These are phyloP conservation scores for Macrophomina phaseolina DNA, from an alignment of 2,329 filamentous ascomycete genomes.

Conservation along the genomic window DNA sequence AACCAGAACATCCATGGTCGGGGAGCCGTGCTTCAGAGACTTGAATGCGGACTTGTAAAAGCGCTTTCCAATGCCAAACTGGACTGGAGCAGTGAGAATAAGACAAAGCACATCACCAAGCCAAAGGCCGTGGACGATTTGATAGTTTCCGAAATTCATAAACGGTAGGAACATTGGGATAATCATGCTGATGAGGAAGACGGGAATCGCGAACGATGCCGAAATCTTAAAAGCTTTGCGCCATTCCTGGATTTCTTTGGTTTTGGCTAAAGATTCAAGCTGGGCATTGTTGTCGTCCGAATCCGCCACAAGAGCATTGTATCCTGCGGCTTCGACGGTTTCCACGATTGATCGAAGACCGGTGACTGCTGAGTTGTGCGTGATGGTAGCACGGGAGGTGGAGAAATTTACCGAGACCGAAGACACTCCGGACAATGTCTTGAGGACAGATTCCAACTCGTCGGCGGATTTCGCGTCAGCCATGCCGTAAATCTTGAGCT, in stretches of 20 bases:
- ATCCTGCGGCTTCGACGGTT: constrained; percentile 78
- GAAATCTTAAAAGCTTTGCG: constrained; percentile 79
- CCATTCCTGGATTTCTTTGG: constrained; percentile 95
- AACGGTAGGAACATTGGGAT: constrained; percentile 82
- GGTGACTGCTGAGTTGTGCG: constrained; percentile 72
- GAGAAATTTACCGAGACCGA: constrained; percentile 75
- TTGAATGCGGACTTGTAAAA: constrained; percentile 96
- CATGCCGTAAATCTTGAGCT: constrained; percentile 85
- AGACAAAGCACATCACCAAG: constrained; percentile 88
- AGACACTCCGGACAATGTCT: constrained; percentile 70
- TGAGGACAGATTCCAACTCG: constrained; percentile 71
- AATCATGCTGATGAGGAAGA: constrained; percentile 92
- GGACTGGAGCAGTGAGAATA: constrained; percentile 84
- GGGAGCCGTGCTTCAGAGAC: constrained; percentile 85
- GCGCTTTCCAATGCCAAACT: constrained; percentile 93
- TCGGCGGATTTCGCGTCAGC: constrained; percentile 74
- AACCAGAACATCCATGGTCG: constrained; percentile 97
- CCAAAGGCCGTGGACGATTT: constrained; percentile 76
- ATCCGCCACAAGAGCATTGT: constrained; percentile 88
- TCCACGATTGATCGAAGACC: constrained; percentile 86
- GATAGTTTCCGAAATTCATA: constrained; percentile 76
- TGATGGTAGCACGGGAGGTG: constrained; percentile 75
- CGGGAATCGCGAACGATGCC: constrained; percentile 81
- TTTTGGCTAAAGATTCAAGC: constrained; percentile 93
- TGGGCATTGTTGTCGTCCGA: constrained; percentile 96